Evolutionary conservation across 108 stramenopile species (phyloP).

Genomic region (Fragilaria radians): DNA sequence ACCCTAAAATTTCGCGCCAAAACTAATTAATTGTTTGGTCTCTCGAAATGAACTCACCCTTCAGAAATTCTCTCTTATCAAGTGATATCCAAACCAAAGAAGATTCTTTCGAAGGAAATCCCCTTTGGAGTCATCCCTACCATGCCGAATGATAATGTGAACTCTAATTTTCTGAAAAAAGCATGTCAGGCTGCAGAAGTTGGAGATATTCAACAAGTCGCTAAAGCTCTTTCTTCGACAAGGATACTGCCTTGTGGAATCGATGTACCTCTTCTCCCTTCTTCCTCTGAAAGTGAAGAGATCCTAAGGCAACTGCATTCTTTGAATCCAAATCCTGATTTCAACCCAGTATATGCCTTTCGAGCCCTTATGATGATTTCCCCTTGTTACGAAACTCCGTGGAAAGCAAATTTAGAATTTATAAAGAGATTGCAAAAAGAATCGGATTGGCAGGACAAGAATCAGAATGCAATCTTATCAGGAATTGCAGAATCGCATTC

Average conservation of each 20-base stretch:
- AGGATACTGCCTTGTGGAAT: not conserved
- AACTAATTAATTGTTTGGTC: no score
- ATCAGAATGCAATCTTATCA: not conserved
- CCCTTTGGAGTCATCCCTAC: no score
- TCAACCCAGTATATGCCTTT: not conserved
- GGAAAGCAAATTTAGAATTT: constrained; percentile 4
- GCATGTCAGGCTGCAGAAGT: not conserved
- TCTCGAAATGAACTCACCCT: no score
- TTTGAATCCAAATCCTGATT: not conserved
- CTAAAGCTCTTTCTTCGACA: not conserved
- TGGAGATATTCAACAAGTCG: not conserved
- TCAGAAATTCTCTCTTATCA: no score
- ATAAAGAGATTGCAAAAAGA: not conserved
- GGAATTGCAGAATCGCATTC: constrained; percentile 3
- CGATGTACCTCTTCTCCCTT: not conserved
- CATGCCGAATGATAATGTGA: no score
- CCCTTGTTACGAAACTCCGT: constrained; percentile 9
- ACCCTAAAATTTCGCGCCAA: no score
- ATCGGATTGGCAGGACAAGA: constrained; percentile 2
- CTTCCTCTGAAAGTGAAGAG: not conserved
- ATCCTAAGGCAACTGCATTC: not conserved
- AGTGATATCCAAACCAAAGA: no score
- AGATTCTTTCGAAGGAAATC: no score
- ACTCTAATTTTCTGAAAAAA: not conserved
- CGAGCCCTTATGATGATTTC: constrained; percentile 5